Base-by-base conservation (phyloP, 371 early-diverging fungal genomes). In the Lichtheimia ramosa region DNA sequence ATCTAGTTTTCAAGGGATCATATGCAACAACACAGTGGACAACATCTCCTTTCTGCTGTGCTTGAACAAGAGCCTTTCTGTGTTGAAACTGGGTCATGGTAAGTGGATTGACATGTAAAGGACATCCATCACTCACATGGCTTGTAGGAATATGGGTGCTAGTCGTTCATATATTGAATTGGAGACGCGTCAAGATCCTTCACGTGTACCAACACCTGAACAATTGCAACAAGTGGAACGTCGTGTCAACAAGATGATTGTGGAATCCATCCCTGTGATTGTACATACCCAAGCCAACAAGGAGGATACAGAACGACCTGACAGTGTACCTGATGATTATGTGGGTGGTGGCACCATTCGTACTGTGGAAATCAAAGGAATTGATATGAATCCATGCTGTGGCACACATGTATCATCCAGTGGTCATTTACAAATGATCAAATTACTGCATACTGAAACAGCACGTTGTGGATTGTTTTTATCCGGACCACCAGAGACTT, bases 21-120 rank as follows among this genome's bases (percentile, higher is more conserved):
- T 59, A 85, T 90, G 78, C 92, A 91, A 65, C 92, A 92, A 61
- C 92, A 92, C 64, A 84, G 81, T 58, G 90, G 90, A 1, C 92
- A 92, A 56, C 92, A 92, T 64, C 71, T 92, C 34, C 65, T 92
- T 1, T 84, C 85, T 56, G 92, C 91, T 3, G 66, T 90, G 14
- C 74, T 91, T n/a, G 89, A 86, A 58, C 73, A 76, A 51, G 69
- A 62, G 8, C 83, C 81, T 14, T 83, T 81, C 56, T 68, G 72
- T 10, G 69, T 83, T 24, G 76, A 80, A 7, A 92, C 92, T 0
- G 73, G 86, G 2, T 82, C 84, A n/a, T 92, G 92, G 90, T 79
- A 57, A 66, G n/a, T n/a, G n/a, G n/a, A n/a, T n/a, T n/a, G n/a
- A n/a, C n/a, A n/a, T n/a, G n/a, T n/a, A n/a, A n/a, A 18, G 14